Percentiles rank a stretch among this genome's conserved stretches.
phyloP scores from a whole-genome alignment of 345 rosid species.

The Populus nigra region DNA sequence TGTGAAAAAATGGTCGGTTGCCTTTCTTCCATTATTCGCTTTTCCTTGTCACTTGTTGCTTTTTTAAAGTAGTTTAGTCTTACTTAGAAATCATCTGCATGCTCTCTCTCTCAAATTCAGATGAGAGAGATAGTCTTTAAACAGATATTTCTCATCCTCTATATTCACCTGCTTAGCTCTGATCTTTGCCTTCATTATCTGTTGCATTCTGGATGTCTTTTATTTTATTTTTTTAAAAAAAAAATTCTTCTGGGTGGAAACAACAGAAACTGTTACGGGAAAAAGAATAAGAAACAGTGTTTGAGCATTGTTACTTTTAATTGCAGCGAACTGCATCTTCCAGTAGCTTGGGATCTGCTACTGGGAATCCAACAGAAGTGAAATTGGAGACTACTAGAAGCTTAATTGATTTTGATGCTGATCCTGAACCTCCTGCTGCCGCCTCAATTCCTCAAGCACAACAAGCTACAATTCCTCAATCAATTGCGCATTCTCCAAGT shows the following conservation, averaged over 20 bases:
- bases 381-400: conserved; percentile 59
- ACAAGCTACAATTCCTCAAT: conserved; percentile 35
- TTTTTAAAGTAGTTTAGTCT: no score
- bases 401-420: conserved; percentile 91
- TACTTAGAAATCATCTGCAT: no score
- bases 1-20: no score
- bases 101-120: no score
- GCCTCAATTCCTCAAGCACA: conserved; percentile 43
- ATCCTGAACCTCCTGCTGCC: conserved; percentile 58
- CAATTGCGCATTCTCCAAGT: conserved; percentile 37
- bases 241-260: not conserved
- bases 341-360: conserved; percentile 59
- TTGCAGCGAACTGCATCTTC: conserved; percentile 71
- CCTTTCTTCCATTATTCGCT: no score
- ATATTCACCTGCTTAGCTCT: not conserved
- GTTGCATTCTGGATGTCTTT: not conserved
- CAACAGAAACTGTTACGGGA: not conserved
- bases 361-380: conserved; percentile 62
- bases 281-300: conserved; percentile 5
- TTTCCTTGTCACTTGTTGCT: no score
- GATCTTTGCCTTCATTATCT: not conserved
- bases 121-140: no score
- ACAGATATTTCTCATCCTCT: no score
- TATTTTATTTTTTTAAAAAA: not conserved
- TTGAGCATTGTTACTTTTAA: conserved; percentile 21